A percentile compares a stretch with the other conserved stretches of the same genome.
phyloP scores from a whole-genome alignment of 768 basidiomycete species.

The Podaxis mareebaensis region DNA sequence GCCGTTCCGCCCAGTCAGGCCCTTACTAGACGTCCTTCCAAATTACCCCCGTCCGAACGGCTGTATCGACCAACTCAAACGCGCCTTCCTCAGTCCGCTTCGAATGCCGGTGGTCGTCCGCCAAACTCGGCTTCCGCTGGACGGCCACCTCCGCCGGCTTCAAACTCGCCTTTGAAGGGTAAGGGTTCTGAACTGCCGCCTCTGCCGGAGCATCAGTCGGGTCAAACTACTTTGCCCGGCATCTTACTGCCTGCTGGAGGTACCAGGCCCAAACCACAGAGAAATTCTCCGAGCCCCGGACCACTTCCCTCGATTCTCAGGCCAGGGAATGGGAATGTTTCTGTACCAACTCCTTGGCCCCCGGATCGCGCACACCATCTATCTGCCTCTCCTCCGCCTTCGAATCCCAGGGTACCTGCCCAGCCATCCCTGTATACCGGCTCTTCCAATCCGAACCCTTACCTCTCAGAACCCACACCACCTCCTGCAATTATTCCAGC shows the following conservation, averaged over 20 bases:
- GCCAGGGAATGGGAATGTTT: slow-evolving; percentile 8
- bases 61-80: slow-evolving; percentile 42
- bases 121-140: slow-evolving; percentile 3
- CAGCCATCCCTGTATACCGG: slow-evolving; percentile 1
- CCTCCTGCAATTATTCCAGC: slow-evolving; percentile 19
- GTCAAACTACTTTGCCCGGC: slow-evolving; percentile 4
- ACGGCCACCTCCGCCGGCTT: slow-evolving; percentile 1
- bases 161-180: slow-evolving; percentile 19
- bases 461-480: slow-evolving; percentile 17
- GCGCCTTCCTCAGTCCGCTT: slow-evolving; percentile 22
- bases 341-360: slow-evolving; percentile 16
- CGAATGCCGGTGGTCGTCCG: slow-evolving; percentile 15
- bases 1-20: slow-evolving; percentile 24
- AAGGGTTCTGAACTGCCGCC: slow-evolving; percentile 40
- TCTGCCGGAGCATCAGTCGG: slow-evolving; percentile 30
- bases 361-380: slow-evolving; percentile 18
- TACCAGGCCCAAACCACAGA: slow-evolving; percentile 32
- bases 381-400: slow-evolving; percentile 21
- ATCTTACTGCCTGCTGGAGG: slow-evolving; percentile 20
- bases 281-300: slow-evolving; percentile 15
- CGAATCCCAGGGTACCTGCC: slow-evolving; percentile 3
- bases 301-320: slow-evolving; percentile 2
- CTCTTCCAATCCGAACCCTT: slow-evolving; percentile 20
- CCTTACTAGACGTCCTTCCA: slow-evolving; percentile 52
- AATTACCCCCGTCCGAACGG: slow-evolving; percentile 51